A percentile compares a stretch with the other conserved stretches of the same genome.
These are phyloP conservation scores for Metrosideros polymorpha DNA, from an alignment of 441 rosid species.

Conservation along the genomic window DNA sequence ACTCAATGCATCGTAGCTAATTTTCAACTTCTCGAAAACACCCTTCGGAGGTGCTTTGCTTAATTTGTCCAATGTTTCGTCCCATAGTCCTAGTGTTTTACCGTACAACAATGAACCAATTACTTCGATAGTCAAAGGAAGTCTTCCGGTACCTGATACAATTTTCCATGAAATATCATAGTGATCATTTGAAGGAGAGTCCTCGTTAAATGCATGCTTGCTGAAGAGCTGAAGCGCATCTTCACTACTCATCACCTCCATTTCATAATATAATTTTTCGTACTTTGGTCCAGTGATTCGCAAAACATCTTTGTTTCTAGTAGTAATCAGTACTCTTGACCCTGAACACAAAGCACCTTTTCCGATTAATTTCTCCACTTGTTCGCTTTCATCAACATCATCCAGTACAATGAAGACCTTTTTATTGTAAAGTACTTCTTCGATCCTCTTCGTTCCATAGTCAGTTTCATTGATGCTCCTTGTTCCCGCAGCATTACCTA, in stretches of 20 bases:
- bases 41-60: rapidly evolving
- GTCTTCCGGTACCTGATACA: rapidly evolving
- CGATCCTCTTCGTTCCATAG: rapidly evolving
- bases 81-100: rapidly evolving
- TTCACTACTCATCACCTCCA: background rate
- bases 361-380: background rate
- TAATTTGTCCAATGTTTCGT: rapidly evolving
- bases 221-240: background rate
- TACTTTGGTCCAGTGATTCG: background rate
- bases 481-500: background rate
- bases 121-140: background rate
- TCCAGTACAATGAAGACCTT: background rate
- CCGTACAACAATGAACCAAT: rapidly evolving
- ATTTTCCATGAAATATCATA: background rate
- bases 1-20: background rate
- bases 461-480: rapidly evolving
- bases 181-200: rapidly evolving
- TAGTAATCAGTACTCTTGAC: background rate
- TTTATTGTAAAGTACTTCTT: rapidly evolving
- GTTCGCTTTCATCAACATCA: background rate
- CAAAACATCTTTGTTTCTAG: background rate
- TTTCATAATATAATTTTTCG: background rate
- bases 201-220: background rate
- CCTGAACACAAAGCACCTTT: background rate
- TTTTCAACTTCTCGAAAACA: background rate